Base-by-base conservation (phyloP, 176 grass and related monocot genomes). In the Juncus inflexus region DNA sequence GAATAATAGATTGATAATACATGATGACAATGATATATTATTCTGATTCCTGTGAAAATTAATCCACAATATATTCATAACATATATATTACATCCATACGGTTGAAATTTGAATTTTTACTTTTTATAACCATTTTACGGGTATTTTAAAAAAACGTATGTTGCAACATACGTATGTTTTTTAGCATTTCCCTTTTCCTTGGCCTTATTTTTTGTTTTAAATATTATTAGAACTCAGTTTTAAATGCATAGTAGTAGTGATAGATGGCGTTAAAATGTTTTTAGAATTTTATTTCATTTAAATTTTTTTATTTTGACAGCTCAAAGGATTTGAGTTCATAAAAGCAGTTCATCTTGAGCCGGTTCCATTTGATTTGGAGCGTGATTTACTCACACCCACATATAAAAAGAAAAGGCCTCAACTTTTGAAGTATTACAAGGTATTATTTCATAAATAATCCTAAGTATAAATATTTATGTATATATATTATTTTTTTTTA, bases 391-490 rank as follows among this genome's bases (percentile, higher is more conserved):
- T 96, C 11, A 96, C 87, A 53, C 91, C 91, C 3, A 96, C 91
- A 7, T 96, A 89, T 81, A 96, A 96, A 77, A 96, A 96, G 84
- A 96, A 96, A 62, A 76, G 91, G 43, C 87, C 84, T 7, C 91
- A 96, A 68, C 63, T 91, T 65, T 74, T 88, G 4, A 96, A 96
- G 78, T 67, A 88, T 75, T 96, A 96, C 19, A 81, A 96, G 91
- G 91, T 91, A 81, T 0, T 6, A 41, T 10, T 15, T 11, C n/a
- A 3, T 4, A 1, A 35, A 53, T 62, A 60, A 8, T 49, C 35
- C 14, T 3, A 37, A 37, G 13, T 14, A 69, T 55, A 40, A 52
- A 73, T 7, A 60, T n/a, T 13, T 15, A 47, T 40, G 4, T 5
- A 37, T 58, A 9, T 28, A 13, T 72, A 13, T 41, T 45, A 12